Base-by-base conservation (phyloP, 805 yeast genomes). In the Saturnispora zaruensis region DNA sequence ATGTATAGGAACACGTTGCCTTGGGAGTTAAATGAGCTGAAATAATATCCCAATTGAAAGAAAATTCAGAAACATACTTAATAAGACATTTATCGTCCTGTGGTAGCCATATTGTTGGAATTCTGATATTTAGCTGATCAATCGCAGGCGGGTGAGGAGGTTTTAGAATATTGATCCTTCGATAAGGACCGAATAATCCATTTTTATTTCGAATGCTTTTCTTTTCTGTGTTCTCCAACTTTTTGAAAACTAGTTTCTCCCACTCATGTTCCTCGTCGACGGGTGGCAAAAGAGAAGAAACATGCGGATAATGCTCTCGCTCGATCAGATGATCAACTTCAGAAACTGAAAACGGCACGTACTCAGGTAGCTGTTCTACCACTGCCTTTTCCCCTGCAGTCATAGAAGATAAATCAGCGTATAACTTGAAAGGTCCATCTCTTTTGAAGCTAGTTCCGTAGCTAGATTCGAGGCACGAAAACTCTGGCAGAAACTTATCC, bases 81-180 rank as follows among this genome's bases (percentile, higher is more conserved):
- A 89, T 81, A 55, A 93, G 75, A 54, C 75, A 74, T 54, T 80
- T 82, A 62, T 93, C 99, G 64, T 93, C 99, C 57, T 84, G 89
- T 0, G 98, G 97, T 16, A 90, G 73, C 99, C 99, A 93, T 30
- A 90, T 86, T 0, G 98, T 88, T 3, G 98, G 97, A 2, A 91
- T 82, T 55, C 98, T 73, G 53, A 79, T 76, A 54, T 87, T 90
- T 56, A 93, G 69, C 60, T 87, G 86, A 58, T 83, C 81, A 52
- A 87, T 68, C 6, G 86, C 77, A 3, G 99, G 99, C 0, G 98
- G 98, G 46, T 78, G 76, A 5, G 99, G 99, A 0, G 99, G 97
- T 55, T 84, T 81, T 45, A 90, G 71, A 47, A 74, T 75, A 50
- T 78, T 82, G 52, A 77, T 76, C 45, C 83, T 71, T 60, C 84